Evolutionary conservation across 2,329 filamentous ascomycete species (phyloP).

Genomic region (Colletotrichum sp.): DNA sequence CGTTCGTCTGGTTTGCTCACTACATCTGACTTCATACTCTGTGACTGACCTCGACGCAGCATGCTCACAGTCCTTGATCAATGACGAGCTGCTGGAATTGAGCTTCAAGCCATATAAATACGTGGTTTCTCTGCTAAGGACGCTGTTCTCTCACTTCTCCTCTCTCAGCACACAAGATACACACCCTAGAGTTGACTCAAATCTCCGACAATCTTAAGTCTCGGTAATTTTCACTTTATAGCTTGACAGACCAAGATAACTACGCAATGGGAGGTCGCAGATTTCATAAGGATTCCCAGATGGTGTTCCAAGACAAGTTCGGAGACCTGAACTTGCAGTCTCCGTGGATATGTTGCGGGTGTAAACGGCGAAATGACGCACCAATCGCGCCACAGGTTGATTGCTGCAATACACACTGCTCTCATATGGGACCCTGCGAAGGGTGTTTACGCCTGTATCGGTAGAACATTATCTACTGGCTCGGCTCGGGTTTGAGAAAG

Average conservation of each 20-base stretch:
- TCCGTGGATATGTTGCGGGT: background rate
- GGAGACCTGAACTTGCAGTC: background rate
- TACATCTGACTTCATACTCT: background rate
- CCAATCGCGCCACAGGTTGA: rapidly evolving
- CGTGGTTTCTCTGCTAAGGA: background rate
- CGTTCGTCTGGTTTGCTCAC: background rate
- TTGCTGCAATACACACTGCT: background rate
- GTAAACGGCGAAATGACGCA: background rate
- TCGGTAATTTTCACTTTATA: background rate
- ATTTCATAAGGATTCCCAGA: background rate
- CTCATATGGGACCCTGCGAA: background rate
- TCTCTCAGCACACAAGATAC: background rate
- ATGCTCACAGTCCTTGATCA: background rate
- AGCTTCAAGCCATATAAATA: background rate
- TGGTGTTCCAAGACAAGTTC: background rate
- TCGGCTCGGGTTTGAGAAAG: background rate
- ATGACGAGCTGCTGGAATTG: background rate
- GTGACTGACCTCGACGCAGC: background rate
- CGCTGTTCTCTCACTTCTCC: background rate
- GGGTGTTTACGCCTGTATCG: background rate
- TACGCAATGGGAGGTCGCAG: background rate
- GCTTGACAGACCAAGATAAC: background rate
- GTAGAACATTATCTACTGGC: background rate
- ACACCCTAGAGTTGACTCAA: background rate
- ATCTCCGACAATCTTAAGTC: background rate